Base-by-base conservation (phyloP, 164 flowering plant genomes). In the Amborella trichopoda region DNA sequence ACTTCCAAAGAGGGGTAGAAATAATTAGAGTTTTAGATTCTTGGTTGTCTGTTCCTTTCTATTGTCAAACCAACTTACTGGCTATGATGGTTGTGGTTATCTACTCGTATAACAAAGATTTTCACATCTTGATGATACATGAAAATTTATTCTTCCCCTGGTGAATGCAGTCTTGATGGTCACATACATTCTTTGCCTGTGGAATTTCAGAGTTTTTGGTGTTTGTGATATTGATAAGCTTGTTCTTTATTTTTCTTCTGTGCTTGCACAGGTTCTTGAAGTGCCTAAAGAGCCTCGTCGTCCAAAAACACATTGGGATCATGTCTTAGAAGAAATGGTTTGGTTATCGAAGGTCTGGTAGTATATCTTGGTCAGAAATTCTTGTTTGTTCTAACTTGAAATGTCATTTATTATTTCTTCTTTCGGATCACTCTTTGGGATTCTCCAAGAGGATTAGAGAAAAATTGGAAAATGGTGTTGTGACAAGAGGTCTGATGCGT, bases 241-340 rank as follows among this genome's bases (percentile, higher is more conserved):
- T 37, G 19, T 37, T 18, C 41, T 37, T 3, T 8, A 8, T n/a
- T 16, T 53, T 24, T 1, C 13, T 41, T 41, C n/a, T 10, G 24
- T 28, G 48, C 20, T 55, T 39, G 44, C 51, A 32, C 60, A 93
- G 99, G 89, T 79, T 5, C 87, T 81, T 65, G 99, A 88, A 72
- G 83, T 76, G 66, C 89, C 95, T 5, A 76, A 62, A 58, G 96
- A 85, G 60, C 99, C 96, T 20, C 81, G 56, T 27, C 99, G 96
- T 18, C 85, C 84, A 28, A 88, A 85, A 78, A 54, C 91, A 18
- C 96, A 88, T 61, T 93, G 99, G 99, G 99, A 93, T 70, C 96
- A 93, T 78, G 96, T 93, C 54, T 46, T 93, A 40, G 99, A 85
- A 56, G 99, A 93, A 68, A 93, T 93, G 99, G 68, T 74, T 54